Evolutionary conservation across 2,329 filamentous ascomycete species (phyloP).

Genomic region (Graphilbum sp.): DNA sequence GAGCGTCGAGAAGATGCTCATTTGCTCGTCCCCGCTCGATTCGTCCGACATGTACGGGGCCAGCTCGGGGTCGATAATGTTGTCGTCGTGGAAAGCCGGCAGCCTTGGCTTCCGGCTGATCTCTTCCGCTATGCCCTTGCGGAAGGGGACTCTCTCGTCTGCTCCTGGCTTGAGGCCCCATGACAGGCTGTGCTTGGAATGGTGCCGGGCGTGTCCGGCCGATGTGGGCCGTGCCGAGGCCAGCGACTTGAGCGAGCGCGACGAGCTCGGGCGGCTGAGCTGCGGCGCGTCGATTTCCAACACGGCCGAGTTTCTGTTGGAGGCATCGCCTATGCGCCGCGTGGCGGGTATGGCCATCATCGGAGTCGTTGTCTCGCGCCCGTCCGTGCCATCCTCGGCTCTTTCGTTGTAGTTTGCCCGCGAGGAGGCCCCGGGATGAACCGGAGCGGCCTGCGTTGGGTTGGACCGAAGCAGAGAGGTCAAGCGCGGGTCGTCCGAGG

Average conservation of each 20-base stretch:
- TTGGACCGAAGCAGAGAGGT: constrained; percentile 44
- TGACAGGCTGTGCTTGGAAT: constrained; percentile 73
- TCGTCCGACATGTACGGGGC: constrained; percentile 93
- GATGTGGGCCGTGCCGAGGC: constrained; percentile 57
- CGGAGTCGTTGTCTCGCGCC: constrained; percentile 43
- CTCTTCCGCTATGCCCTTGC: constrained; percentile 53
- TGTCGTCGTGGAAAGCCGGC: constrained; percentile 94
- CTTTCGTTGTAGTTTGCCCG: constrained; percentile 22
- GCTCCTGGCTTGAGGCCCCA: constrained; percentile 54
- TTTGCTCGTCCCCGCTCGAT: constrained; percentile 83
- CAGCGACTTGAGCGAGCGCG: constrained; percentile 68
- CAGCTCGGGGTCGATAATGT: constrained; percentile 92
- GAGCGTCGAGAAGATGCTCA: constrained; percentile 66
- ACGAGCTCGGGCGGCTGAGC: constrained; percentile 81
- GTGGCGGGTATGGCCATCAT: constrained; percentile 58
- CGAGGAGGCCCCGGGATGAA: constrained; percentile 21
- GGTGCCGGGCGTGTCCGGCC: constrained; percentile 65
- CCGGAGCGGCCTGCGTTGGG: constrained; percentile 25
- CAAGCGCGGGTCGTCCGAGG: constrained; percentile 60
- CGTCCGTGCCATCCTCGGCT: constrained; percentile 27
- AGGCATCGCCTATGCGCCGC: constrained; percentile 46
- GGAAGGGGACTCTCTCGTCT: constrained; percentile 79
- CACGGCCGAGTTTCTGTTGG: constrained; percentile 72
- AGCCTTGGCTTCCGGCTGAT: constrained; percentile 48
- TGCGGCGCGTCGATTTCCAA: constrained; percentile 79